phyloP scores from a whole-genome alignment of 441 rosid species.

The Melastoma candidum region DNA sequence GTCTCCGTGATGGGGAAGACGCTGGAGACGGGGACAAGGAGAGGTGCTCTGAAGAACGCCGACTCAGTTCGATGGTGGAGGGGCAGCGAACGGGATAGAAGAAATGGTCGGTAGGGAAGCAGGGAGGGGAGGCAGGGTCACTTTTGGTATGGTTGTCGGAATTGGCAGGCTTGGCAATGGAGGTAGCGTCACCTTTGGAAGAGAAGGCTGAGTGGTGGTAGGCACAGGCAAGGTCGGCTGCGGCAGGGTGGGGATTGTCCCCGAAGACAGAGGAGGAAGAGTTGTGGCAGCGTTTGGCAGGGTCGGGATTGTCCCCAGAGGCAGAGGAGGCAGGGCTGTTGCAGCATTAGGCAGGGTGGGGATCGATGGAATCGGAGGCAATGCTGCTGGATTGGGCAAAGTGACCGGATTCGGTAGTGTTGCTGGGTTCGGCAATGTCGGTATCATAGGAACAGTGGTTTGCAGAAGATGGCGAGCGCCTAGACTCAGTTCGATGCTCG shows the following conservation, averaged over 20 bases:
- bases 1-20: too few relatives aligned
- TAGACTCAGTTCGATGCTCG: slow-evolving; percentile 13
- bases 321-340: slow-evolving; percentile 21
- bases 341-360: slow-evolving; percentile 16
- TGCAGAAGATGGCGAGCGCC: slow-evolving; percentile 28
- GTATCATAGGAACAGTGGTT: slow-evolving; percentile 9
- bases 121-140: slow-evolving; percentile 22
- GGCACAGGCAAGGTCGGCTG: slow-evolving; percentile 5
- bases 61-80: too few relatives aligned
- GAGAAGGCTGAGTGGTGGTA: slow-evolving; percentile 7
- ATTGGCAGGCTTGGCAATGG: slow-evolving; percentile 5
- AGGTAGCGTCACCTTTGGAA: slow-evolving; percentile 5
- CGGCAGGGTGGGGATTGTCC: slow-evolving; percentile 9
- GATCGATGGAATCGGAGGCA: slow-evolving; percentile 19
- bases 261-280: not conserved
- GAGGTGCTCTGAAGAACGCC: too few relatives aligned
- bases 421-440: slow-evolving; percentile 15
- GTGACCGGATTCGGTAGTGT: slow-evolving; percentile 9
- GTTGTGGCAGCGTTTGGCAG: too few relatives aligned
- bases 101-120: slow-evolving; percentile 16
- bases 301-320: not conserved
- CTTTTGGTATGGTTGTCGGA: slow-evolving; percentile 13
- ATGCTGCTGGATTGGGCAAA: slow-evolving; percentile 7
- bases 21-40: too few relatives aligned
- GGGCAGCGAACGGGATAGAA: slow-evolving; percentile 7